Conservation (phyloP, 345 rosid genomes). For the Camelina neglecta region DNA sequence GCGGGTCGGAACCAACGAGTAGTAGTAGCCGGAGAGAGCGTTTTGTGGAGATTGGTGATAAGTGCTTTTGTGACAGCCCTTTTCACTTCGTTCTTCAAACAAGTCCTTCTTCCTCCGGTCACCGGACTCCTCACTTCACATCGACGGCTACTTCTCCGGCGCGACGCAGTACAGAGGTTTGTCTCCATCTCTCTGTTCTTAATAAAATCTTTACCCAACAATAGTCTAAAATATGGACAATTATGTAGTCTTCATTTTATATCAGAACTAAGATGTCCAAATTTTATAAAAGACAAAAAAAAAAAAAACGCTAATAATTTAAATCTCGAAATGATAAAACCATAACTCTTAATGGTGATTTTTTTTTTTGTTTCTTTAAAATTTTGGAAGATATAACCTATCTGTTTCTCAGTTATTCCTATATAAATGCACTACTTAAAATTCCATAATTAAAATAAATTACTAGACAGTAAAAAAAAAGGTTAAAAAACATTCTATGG, state of each 20-base stretch:
- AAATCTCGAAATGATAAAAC: not conserved
- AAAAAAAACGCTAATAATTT: not conserved
- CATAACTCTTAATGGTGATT: not conserved
- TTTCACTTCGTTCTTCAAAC: conserved; percentile 65
- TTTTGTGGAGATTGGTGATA: conserved; percentile 40
- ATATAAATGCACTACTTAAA: not conserved
- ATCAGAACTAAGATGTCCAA: not conserved
- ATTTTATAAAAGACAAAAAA: too few species aligned
- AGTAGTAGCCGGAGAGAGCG: conserved; percentile 32
- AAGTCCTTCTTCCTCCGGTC: conserved; percentile 58
- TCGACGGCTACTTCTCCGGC: conserved; percentile 71
- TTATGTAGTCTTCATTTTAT: conserved; percentile 1
- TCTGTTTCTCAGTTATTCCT: not conserved
- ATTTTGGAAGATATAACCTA: not conserved
- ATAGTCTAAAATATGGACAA: not conserved
- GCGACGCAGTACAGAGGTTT: conserved; percentile 47
- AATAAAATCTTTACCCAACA: not conserved
- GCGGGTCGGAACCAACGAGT: conserved; percentile 39
- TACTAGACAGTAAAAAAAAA: conserved; percentile 23
- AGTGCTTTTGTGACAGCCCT: conserved; percentile 65
- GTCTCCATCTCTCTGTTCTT: conserved; percentile 8
- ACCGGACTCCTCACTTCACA: conserved; percentile 65
- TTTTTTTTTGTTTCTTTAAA: too few species aligned
- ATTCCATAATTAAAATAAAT: not conserved
- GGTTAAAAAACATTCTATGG: conserved; percentile 41